Percentiles rank a stretch among this genome's conserved stretches.
phyloP scores from a whole-genome alignment of 768 basidiomycete genomes.

The Kwoniella botswanensis region DNA sequence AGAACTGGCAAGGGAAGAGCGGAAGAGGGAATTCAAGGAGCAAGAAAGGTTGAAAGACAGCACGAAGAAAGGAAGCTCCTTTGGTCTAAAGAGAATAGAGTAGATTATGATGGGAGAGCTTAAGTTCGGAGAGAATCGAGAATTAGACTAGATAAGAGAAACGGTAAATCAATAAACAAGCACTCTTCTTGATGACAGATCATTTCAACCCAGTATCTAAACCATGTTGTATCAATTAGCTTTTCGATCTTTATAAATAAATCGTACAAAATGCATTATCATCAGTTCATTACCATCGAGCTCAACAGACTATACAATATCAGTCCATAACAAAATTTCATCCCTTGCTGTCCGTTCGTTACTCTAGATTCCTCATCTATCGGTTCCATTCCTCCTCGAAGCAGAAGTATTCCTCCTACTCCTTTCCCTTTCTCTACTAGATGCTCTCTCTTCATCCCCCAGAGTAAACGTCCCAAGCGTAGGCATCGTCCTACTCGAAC shows the following conservation, averaged over 20 bases:
- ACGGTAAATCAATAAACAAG: no score
- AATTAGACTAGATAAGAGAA: no score
- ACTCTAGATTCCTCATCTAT: neutral
- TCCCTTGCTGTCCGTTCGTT: neutral
- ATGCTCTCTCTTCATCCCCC: constrained; percentile 4
- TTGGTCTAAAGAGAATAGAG: constrained; percentile 1
- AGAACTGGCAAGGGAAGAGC: constrained; percentile 21
- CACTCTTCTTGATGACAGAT: no score
- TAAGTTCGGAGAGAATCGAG: no score
- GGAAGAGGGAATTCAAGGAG: constrained; percentile 1
- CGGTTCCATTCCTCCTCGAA: neutral
- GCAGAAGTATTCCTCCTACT: constrained; percentile 9
- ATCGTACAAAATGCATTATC: no score
- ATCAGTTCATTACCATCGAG: no score
- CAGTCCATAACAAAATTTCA: no score
- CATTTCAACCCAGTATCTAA: no score
- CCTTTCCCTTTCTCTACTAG: constrained; percentile 1
- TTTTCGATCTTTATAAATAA: no score
- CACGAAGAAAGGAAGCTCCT: neutral
- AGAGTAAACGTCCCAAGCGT: neutral
- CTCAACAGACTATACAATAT: no score
- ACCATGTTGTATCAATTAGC: no score
- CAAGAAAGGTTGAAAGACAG: neutral
- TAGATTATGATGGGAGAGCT: no score
- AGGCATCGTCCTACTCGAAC: constrained; percentile 25